Conservation (phyloP, 2,329 filamentous ascomycete species). For the Nemania serpens region DNA sequence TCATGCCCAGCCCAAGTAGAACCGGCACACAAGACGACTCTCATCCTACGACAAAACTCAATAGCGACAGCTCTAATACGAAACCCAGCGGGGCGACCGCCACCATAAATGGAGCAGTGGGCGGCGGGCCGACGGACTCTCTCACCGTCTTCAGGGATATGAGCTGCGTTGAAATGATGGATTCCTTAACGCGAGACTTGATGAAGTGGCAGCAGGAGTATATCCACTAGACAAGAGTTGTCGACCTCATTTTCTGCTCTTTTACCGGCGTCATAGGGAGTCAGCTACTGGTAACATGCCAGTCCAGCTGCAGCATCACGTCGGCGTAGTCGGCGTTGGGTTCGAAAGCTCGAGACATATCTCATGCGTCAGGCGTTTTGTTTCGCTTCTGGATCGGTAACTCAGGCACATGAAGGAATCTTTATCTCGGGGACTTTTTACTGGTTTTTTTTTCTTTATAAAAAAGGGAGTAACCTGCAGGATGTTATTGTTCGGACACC, state of each 20-base stretch:
- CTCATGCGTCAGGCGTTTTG: constrained; percentile 16
- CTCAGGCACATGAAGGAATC: constrained; percentile 2
- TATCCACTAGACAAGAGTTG: constrained; percentile 39
- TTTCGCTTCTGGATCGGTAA: constrained; percentile 8
- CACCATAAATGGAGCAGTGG: constrained; percentile 38
- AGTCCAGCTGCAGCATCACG: constrained; percentile 26
- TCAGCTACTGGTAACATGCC: constrained; percentile 27
- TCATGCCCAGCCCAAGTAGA: constrained; percentile 48
- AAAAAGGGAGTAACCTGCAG: background rate
- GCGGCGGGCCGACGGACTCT: constrained; percentile 41
- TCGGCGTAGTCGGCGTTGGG: constrained; percentile 30
- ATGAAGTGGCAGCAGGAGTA: constrained; percentile 85
- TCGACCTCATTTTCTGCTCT: constrained; percentile 4
- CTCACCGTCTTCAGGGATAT: constrained; percentile 69
- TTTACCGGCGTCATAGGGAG: constrained; percentile 23
- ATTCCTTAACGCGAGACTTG: constrained; percentile 77
- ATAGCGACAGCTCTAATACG: constrained; percentile 41
- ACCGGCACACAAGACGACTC: constrained; percentile 46
- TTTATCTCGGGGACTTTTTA: background rate
- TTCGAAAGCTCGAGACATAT: constrained; percentile 11
- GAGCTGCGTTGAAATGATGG: constrained; percentile 88
- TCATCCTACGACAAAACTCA: constrained; percentile 43
- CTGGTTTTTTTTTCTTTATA: too few relatives aligned
- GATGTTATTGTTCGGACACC: background rate
- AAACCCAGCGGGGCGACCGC: constrained; percentile 23